Evolutionary conservation across 1,284 basidiomycete genomes (phyloP), one percentile per base, ranked within the genome.

Genomic region (Ustilago sp.): DNA sequence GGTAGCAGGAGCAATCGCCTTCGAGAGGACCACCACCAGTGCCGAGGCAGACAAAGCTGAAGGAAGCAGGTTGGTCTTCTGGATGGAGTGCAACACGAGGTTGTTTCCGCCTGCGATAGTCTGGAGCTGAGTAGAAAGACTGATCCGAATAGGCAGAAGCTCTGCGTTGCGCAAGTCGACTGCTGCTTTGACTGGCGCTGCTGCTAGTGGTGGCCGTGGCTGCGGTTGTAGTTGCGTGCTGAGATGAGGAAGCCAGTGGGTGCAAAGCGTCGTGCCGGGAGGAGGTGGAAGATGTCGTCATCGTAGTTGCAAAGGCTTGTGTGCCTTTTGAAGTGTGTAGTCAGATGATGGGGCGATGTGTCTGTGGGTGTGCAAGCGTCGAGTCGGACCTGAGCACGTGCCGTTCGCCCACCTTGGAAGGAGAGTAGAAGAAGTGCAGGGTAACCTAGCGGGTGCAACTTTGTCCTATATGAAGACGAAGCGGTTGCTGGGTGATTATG

Each of bases 21-120:
- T 87, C 87, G 23, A 86, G 59, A 0, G 87, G 87, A 13, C 87
- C 87, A 2, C 87, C 87, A n/a, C 87, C 87, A 4, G 85, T 86
- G 15, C 87, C 87, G 51, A 87, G 79, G 56, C 83, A 85, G 47
- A 85, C 81, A 50, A 83, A 80, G 51, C 79, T 76, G 69, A 85
- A 85, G 1, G 75, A 74, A 3, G 80, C 63, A 6, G 72, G 61
- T 45, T 74, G 64, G 41, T 72, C 59, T 17, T 60, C 47, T 11
- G 74, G 77, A 51, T 77, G 74, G n/a, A 77, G 63, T 2, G 69
- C 56, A 17, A 77, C 63, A 5, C 69, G 65, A 0, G 74, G 69
- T n/a, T 77, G 74, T 43, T 63, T 72, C 41, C 73, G 67, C n/a
- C 68, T 66, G 32, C 63, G 73, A 28, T 72, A 59, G 53, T 77